Conservation (phyloP, 768 basidiomycete genomes). For the Suillus alpinus region DNA sequence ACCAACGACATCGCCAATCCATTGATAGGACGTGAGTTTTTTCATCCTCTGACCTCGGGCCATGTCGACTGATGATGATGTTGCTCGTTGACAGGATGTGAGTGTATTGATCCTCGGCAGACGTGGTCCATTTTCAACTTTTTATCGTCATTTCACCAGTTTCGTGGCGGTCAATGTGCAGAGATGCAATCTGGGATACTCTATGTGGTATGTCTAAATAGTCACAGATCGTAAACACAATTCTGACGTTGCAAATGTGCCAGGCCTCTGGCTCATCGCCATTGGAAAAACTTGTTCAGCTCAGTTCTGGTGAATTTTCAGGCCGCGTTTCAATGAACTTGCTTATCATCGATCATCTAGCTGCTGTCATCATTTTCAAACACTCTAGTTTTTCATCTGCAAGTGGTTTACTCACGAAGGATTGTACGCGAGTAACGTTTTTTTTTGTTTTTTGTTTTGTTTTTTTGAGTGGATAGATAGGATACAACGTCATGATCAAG, state of each 20-base stretch:
- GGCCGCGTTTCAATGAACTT: not conserved
- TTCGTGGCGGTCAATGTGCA: no score
- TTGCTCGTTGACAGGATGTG: not conserved
- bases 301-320: not conserved
- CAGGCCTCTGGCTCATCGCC: not conserved
- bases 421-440: no score
- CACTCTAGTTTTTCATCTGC: no score
- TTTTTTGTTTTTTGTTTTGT: no score
- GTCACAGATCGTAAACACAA: not conserved
- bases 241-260: not conserved
- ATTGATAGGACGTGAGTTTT: not conserved
- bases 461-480: no score
- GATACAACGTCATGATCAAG: no score
- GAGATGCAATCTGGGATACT: not conserved
- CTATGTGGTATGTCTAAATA: not conserved
- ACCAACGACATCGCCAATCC: not conserved
- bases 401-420: no score
- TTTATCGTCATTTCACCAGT: no score
- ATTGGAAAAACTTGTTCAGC: not conserved
- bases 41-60: not conserved
- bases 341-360: no score
- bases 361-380: no score
- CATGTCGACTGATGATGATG: not conserved
- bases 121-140: no score
- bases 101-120: no score